Evolutionary conservation across 2,329 filamentous ascomycete genomes (phyloP), one percentile per base, ranked within the genome.

Genomic region (Sporothrix luriei): DNA sequence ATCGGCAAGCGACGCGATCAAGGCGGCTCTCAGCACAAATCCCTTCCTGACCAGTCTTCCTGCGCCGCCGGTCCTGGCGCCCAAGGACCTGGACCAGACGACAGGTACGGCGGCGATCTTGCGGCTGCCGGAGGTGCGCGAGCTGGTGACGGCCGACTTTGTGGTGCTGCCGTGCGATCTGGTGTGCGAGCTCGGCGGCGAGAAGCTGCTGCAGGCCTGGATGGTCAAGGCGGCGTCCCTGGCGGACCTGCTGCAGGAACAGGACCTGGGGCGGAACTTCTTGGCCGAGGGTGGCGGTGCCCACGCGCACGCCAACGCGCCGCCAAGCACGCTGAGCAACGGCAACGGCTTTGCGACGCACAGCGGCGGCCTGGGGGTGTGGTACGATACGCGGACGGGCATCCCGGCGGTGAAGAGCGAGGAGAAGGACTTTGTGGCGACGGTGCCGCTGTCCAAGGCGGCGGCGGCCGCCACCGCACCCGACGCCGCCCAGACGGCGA

Each of bases 141-240:
- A 84, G n/a, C 84, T 88, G 9, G 88, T 99, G 75, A 93, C 87
- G 68, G 88, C 89, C 14, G 93, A 99, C 79, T 98, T 99, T 76
- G 82, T 97, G 33, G 87, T 98, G 3, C 83, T 99, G 4, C 94
- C 95, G 0, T 99, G 95, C 79, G 95, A 99, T 78, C 83, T 99
- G 7, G 89, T 99, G 51, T 97, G 93, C 78, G 94, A 97, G 76
- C 82, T 98, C 19, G 90, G 91, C 2, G 94, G 93, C 14, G 91
- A 93, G 75, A 88, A 90, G 72, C 84, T 98, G 26, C 81, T 97
- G 2, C 93, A 97, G 78, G 88, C 94, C 71, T 99, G 95, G 93
- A 94, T 97, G 90, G 88, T 94, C 40, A 88, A 91, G 74, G 88
- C 93, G 65, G 90, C 88, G 19, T 91, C 90, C 49, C 83, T 94